Percentiles rank a stretch among this genome's conserved stretches.
These are phyloP conservation scores for Nakaseomyces delphensis DNA, from an alignment of 1,139 yeast species.

Conservation along the genomic window DNA sequence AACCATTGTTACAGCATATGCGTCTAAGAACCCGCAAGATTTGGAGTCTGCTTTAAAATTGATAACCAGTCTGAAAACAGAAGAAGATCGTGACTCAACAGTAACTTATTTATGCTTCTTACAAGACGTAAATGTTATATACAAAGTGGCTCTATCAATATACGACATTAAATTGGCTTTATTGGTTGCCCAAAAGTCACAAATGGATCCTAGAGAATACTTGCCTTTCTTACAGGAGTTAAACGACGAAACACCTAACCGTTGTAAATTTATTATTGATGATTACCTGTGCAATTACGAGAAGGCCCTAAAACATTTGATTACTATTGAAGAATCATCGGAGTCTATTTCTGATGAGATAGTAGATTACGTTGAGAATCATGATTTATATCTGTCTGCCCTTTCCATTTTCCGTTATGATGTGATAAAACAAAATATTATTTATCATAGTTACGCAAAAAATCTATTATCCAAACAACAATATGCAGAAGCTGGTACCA, in stretches of 20 bases:
- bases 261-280: slow-evolving; percentile 73
- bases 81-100: slow-evolving; percentile 49
- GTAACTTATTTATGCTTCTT: slow-evolving; percentile 82
- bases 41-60: slow-evolving; percentile 62
- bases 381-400: slow-evolving; percentile 65
- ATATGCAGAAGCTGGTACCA: slow-evolving; percentile 65
- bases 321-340: slow-evolving; percentile 34
- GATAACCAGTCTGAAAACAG: slow-evolving; percentile 43
- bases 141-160: slow-evolving; percentile 69
- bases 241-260: slow-evolving; percentile 54
- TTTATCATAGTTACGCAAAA: slow-evolving; percentile 57
- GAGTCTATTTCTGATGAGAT: slow-evolving; percentile 47
- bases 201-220: slow-evolving; percentile 95
- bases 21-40: slow-evolving; percentile 85
- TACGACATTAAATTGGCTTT: slow-evolving; percentile 78
- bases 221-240: slow-evolving; percentile 81
- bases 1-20: slow-evolving; percentile 81
- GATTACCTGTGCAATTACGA: slow-evolving; percentile 58
- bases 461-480: slow-evolving; percentile 46
- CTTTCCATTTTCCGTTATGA: slow-evolving; percentile 55
- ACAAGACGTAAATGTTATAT: slow-evolving; percentile 78
- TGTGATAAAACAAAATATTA: slow-evolving; percentile 42
- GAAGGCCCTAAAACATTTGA: slow-evolving; percentile 61
- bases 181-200: slow-evolving; percentile 88
- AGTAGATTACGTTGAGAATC: slow-evolving; percentile 60